Evolutionary conservation across 257 asterid genomes (phyloP).

Genomic region (Solanum etuberosum): DNA sequence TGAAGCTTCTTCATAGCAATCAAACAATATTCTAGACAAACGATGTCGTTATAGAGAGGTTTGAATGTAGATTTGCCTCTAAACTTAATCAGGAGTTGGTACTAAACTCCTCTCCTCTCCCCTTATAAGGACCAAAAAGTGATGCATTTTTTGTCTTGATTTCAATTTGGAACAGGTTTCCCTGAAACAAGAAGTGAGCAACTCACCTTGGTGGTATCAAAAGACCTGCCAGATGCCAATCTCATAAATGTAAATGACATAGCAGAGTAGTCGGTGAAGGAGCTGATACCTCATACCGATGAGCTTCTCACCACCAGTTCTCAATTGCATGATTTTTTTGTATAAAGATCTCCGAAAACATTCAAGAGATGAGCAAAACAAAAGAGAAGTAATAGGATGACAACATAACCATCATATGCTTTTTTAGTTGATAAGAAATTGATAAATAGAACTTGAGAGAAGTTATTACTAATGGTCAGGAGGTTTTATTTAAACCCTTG

Average conservation of each 20-base stretch:
- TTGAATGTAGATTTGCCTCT: background rate
- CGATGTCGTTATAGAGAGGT: background rate
- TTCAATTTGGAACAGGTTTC: background rate
- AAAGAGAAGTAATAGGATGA: background rate
- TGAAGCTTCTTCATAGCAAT: background rate
- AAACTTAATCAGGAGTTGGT: background rate
- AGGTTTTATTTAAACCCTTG: background rate
- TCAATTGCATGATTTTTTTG: background rate
- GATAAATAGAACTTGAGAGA: background rate
- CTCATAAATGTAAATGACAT: background rate
- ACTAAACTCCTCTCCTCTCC: background rate
- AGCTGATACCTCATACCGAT: background rate
- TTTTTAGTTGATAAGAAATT: background rate
- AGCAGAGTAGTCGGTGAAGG: background rate
- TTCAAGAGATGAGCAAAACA: background rate
- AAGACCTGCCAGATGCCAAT: background rate
- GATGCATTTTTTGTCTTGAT: background rate
- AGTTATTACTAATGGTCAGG: background rate
- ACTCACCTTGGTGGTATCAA: background rate
- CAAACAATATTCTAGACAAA: background rate
- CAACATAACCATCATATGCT: background rate
- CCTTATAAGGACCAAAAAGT: background rate
- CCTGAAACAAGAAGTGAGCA: background rate
- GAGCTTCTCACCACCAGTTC: background rate
- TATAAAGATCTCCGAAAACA: background rate